Evolutionary conservation across 2,329 filamentous ascomycete species (phyloP).

Genomic region (Claviceps arundinis): DNA sequence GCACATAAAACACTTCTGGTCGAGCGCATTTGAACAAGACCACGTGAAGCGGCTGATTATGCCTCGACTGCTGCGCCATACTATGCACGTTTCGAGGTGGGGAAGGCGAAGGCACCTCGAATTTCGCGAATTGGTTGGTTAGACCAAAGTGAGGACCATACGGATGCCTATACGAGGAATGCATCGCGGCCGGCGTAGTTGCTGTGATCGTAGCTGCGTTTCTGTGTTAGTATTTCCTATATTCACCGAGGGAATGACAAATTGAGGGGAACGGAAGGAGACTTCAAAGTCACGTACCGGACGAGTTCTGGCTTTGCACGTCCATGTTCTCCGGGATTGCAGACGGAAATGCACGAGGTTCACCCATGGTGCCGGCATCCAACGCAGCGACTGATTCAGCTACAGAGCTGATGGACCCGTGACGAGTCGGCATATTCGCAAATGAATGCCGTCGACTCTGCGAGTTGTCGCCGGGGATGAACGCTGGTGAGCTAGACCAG

Average conservation of each 20-base stretch:
- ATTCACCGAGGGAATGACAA: not conserved
- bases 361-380: constrained; percentile 28
- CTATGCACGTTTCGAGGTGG: constrained; percentile 50
- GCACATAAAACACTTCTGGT: constrained; percentile 93
- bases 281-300: constrained; percentile 20
- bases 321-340: constrained; percentile 26
- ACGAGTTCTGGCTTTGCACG: constrained; percentile 23
- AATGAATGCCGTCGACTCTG: constrained; percentile 74
- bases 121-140: constrained; percentile 13
- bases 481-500: constrained; percentile 61
- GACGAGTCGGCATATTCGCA: constrained; percentile 52
- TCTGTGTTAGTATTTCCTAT: not conserved
- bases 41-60: constrained; percentile 66
- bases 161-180: constrained; percentile 20
- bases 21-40: constrained; percentile 94
- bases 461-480: constrained; percentile 49
- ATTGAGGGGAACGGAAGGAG: not conserved
- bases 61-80: constrained; percentile 46
- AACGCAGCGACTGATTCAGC: constrained; percentile 36
- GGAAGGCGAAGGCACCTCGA: constrained; percentile 32
- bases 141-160: constrained; percentile 35
- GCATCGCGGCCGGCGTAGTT: constrained; percentile 13
- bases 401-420: constrained; percentile 49
- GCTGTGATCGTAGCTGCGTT: constrained; percentile 14
- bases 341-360: constrained; percentile 30